A percentile compares a stretch with the other conserved stretches of the same genome.
Evolutionary conservation across 139 green algal species (phyloP).

Genomic region (Tetraselmis chui): DNA sequence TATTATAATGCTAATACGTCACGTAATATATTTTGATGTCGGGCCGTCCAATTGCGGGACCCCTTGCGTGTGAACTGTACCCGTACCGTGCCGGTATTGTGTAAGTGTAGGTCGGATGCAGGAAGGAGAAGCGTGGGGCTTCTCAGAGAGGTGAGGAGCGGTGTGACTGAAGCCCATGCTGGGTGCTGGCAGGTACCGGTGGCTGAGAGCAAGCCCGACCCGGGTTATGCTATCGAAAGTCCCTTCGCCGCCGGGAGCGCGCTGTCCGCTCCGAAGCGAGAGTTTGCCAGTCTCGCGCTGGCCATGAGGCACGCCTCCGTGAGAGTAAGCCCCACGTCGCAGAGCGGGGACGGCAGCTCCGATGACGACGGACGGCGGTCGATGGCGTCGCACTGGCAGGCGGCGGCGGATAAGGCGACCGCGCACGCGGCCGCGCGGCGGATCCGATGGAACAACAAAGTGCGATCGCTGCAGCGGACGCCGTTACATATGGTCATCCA

Average conservation of each 20-base stretch:
- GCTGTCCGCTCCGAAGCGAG: neutral
- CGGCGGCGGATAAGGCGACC: slow-evolving; percentile 1
- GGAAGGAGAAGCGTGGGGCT: too few species aligned
- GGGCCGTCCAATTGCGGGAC: too few species aligned
- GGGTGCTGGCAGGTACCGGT: neutral
- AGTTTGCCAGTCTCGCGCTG: neutral
- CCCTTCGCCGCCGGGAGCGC: neutral
- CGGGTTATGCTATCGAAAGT: neutral
- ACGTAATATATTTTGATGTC: too few species aligned
- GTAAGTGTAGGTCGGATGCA: too few species aligned
- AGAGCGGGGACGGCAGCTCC: neutral
- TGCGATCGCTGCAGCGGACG: slow-evolving; percentile 15
- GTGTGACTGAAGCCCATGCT: too few species aligned
- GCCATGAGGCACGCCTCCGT: neutral
- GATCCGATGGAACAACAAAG: slow-evolving; percentile 2
- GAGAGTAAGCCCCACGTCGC: neutral
- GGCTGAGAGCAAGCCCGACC: neutral
- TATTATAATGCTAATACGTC: too few species aligned
- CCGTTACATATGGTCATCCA: slow-evolving; percentile 15
- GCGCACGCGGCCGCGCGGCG: slow-evolving; percentile 6
- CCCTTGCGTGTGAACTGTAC: too few species aligned
- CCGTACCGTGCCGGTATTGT: too few species aligned
- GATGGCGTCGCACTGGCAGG: neutral
- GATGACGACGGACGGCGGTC: too few species aligned
- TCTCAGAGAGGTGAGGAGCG: too few species aligned